A percentile compares a stretch with the other conserved stretches of the same genome.
Conservation (phyloP, 805 yeast species). For the Lipomyces orientalis region DNA sequence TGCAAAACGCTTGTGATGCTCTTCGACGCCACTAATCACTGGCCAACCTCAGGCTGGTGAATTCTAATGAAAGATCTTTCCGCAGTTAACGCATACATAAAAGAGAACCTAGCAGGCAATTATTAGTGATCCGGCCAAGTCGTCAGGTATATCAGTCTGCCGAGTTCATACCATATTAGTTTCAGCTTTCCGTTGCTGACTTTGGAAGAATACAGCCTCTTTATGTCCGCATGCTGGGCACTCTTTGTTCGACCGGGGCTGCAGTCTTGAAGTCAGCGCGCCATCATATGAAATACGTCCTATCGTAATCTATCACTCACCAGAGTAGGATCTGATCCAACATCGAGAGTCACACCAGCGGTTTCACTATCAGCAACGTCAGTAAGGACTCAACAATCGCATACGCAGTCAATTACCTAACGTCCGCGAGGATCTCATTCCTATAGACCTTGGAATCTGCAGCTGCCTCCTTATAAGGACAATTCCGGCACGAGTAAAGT, state of each 20-base stretch:
- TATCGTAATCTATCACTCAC: conserved; percentile 23
- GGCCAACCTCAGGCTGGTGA: neutral
- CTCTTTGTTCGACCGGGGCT: conserved; percentile 88
- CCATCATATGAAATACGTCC: neutral
- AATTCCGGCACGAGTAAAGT: conserved; percentile 91
- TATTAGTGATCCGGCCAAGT: neutral
- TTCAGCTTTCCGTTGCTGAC: conserved; percentile 93
- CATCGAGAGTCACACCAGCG: conserved; percentile 95
- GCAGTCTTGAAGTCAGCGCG: neutral
- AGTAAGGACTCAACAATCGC: neutral
- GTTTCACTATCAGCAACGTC: conserved; percentile 60
- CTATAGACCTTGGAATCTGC: conserved; percentile 86
- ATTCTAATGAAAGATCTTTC: conserved; percentile 60
- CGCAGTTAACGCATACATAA: conserved; percentile 88
- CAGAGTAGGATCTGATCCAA: conserved; percentile 95
- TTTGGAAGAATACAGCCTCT: conserved; percentile 95
- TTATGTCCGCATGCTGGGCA: conserved; percentile 88
- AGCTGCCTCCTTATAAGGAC: conserved; percentile 91
- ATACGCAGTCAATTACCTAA: conserved; percentile 54
- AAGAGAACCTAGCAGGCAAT: conserved; percentile 55
- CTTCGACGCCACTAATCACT: neutral
- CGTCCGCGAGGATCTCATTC: conserved; percentile 88
- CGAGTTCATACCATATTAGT: conserved; percentile 70
- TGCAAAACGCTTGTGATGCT: neutral
- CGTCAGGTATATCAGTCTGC: neutral